Conservation (phyloP, 495 filamentous ascomycete species). For the Penicillium lividum region DNA sequence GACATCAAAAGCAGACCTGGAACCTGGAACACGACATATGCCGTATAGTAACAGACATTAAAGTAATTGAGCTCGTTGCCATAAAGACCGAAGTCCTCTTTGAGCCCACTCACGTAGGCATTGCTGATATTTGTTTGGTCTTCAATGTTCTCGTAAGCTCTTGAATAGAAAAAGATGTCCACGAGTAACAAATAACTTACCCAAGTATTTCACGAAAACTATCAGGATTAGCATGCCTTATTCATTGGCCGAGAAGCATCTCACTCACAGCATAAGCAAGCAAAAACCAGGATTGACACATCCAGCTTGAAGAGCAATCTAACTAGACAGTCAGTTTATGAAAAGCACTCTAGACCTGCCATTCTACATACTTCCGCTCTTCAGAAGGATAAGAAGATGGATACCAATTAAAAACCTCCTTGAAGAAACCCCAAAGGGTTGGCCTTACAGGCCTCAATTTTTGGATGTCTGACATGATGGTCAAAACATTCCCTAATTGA, state of each 20-base stretch:
- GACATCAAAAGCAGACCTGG: conserved; percentile 39
- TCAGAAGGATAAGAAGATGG: conserved; percentile 42
- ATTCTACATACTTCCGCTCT: conserved; percentile 38
- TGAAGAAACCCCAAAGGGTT: conserved; percentile 33
- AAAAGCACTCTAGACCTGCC: not conserved
- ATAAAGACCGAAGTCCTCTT: conserved; percentile 59
- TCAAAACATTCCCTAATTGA: not conserved
- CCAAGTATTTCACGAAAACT: conserved; percentile 42
- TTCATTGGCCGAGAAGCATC: not conserved
- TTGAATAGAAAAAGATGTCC: not conserved
- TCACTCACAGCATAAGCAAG: conserved; percentile 41
- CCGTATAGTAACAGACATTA: conserved; percentile 40
- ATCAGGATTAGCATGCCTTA: conserved; percentile 6
- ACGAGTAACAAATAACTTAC: conserved; percentile 11
- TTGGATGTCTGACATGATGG: conserved; percentile 24
- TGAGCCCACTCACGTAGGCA: conserved; percentile 59
- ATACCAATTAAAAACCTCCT: conserved; percentile 54
- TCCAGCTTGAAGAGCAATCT: conserved; percentile 38
- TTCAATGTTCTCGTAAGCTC: conserved; percentile 5
- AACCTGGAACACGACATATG: conserved; percentile 43
- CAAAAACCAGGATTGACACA: conserved; percentile 36
- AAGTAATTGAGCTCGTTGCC: conserved; percentile 54
- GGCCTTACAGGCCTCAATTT: conserved; percentile 19
- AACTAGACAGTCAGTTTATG: conserved; percentile 3
- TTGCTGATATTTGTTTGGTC: conserved; percentile 52